Conservation (phyloP, 805 yeast species). For the Barnettozyma botsteinii region DNA sequence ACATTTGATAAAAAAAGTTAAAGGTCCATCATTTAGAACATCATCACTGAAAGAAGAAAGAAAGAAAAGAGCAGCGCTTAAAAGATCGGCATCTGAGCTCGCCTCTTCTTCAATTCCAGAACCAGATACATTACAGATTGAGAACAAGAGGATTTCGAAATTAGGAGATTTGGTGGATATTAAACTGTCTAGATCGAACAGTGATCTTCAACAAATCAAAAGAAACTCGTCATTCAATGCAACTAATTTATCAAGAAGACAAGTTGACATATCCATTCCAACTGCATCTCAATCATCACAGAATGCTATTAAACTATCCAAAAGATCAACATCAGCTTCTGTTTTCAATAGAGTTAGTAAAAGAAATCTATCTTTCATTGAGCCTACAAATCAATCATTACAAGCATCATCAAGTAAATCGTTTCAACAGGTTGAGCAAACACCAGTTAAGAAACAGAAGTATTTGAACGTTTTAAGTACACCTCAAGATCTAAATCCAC, state of each 20-base stretch:
- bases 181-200: conserved; percentile 17
- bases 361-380: too few species aligned
- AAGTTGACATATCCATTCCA: conserved; percentile 25
- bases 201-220: conserved; percentile 20
- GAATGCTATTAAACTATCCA: background rate
- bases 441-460: conserved; percentile 23
- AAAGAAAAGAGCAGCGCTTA: conserved; percentile 2
- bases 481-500: conserved; percentile 7
- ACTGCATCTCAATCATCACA: conserved; percentile 8
- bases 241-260: conserved; percentile 20
- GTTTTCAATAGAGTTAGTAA: conserved; percentile 27
- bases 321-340: conserved; percentile 15
- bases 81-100: conserved; percentile 4
- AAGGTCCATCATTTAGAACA: conserved; percentile 31
- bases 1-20: conserved; percentile 41
- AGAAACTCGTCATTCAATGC: conserved; percentile 24
- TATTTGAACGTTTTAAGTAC: conserved; percentile 16
- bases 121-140: too few species aligned
- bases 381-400: background rate
- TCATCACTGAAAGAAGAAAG: background rate
- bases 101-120: conserved; percentile 2
- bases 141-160: conserved; percentile 12
- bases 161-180: conserved; percentile 22
- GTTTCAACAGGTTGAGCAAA: conserved; percentile 25
- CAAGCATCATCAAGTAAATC: conserved; percentile 6